These are phyloP conservation scores for Parastagonospora nodorum DNA, from an alignment of 2,329 filamentous ascomycete genomes.

Conservation along the genomic window DNA sequence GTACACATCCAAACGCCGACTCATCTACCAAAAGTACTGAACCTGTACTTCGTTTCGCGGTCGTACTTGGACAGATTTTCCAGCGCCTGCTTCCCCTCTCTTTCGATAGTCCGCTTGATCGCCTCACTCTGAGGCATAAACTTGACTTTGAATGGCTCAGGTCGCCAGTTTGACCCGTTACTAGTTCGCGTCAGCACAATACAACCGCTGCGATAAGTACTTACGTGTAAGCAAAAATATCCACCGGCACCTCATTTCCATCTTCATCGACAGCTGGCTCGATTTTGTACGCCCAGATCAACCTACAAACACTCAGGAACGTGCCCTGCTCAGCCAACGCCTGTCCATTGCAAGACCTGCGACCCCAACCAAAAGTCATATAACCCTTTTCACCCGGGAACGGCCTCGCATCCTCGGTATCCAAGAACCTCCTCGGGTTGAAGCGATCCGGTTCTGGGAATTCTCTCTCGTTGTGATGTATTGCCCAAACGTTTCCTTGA, in stretches of 20 bases:
- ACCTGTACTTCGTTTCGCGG: conserved; percentile 60
- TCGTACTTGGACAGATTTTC: conserved; percentile 57
- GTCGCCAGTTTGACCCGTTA: conserved; percentile 63
- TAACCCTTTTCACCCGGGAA: conserved; percentile 54
- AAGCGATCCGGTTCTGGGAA: conserved; percentile 46
- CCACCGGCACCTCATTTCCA: conserved; percentile 58
- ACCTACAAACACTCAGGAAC: conserved; percentile 60
- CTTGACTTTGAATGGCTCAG: conserved; percentile 59
- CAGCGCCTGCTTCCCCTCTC: conserved; percentile 58
- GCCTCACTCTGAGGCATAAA: conserved; percentile 56
- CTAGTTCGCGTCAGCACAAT: conserved; percentile 29
- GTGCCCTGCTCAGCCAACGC: conserved; percentile 64
- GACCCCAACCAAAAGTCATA: conserved; percentile 61
- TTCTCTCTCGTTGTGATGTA: conserved; percentile 47
- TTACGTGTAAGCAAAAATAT: conserved; percentile 60
- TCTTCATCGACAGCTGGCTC: conserved; percentile 45
- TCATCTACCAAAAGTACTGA: conserved; percentile 40
- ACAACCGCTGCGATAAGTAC: conserved; percentile 4
- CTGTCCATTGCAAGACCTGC: conserved; percentile 62
- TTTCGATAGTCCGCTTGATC: conserved; percentile 56
- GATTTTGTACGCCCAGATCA: conserved; percentile 64
- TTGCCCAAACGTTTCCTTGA: conserved; percentile 48
- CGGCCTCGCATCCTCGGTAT: conserved; percentile 27
- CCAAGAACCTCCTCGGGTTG: conserved; percentile 35
- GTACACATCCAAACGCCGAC: neutral